These are phyloP conservation scores for Orbilia javanica DNA, from an alignment of 2,329 filamentous ascomycete genomes.

Conservation along the genomic window DNA sequence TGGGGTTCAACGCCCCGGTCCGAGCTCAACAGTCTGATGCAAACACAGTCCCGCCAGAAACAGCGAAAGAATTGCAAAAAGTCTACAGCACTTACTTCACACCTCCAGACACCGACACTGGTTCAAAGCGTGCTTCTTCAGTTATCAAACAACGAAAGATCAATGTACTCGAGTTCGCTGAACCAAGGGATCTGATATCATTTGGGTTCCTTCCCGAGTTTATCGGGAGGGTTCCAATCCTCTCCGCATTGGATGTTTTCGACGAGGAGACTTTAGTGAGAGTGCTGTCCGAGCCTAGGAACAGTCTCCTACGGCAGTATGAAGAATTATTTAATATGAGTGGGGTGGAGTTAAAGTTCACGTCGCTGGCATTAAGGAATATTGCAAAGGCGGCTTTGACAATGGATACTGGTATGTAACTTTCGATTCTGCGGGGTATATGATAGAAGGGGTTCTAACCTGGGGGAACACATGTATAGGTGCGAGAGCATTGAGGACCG, in stretches of 20 bases:
- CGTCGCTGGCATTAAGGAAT: constrained; percentile 81
- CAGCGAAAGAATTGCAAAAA: constrained; percentile 3
- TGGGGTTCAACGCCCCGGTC: constrained; percentile 90
- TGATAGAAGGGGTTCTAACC: constrained; percentile 4
- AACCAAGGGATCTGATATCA: constrained; percentile 62
- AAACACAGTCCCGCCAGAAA: constrained; percentile 22
- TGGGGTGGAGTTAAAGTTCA: constrained; percentile 82
- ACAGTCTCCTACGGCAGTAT: constrained; percentile 89
- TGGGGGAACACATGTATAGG: constrained; percentile 1
- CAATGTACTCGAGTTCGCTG: constrained; percentile 61
- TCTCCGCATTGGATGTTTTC: constrained; percentile 84
- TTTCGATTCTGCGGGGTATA: background rate
- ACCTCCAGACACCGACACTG: background rate
- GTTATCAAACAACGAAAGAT: constrained; percentile 42
- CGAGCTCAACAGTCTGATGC: constrained; percentile 65
- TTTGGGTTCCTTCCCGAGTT: constrained; percentile 63
- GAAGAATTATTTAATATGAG: constrained; percentile 87
- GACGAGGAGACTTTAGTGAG: constrained; percentile 78
- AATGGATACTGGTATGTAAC: constrained; percentile 76
- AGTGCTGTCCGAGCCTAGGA: constrained; percentile 91
- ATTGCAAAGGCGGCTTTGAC: constrained; percentile 78
- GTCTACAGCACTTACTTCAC: constrained; percentile 19
- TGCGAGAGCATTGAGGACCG: constrained; percentile 81
- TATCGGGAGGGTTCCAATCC: constrained; percentile 89
- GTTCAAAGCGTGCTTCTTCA: constrained; percentile 9